These are phyloP conservation scores for Hemileia vastatrix DNA, from an alignment of 1,284 basidiomycete genomes.

Conservation along the genomic window DNA sequence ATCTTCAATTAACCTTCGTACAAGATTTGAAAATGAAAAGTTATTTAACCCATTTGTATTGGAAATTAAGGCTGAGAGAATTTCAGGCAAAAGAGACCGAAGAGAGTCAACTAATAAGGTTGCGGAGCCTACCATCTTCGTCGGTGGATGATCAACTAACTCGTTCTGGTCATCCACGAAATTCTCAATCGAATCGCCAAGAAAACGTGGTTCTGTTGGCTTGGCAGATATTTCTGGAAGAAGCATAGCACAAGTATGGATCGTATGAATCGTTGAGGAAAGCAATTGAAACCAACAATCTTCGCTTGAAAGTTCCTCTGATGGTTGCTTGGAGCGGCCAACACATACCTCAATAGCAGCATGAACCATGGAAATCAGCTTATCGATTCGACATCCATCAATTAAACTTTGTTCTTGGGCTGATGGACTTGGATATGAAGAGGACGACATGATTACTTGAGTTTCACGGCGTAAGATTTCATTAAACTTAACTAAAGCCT, in stretches of 20 bases:
- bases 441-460: background rate
- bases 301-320: conserved; percentile 53
- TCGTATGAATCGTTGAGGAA: conserved; percentile 65
- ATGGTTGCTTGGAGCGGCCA: conserved; percentile 16
- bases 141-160: background rate
- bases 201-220: background rate
- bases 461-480: conserved; percentile 53
- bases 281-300: conserved; percentile 85
- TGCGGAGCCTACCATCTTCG: conserved; percentile 25
- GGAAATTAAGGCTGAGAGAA: conserved; percentile 73
- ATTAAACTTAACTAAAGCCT: conserved; percentile 61
- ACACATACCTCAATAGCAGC: conserved; percentile 30
- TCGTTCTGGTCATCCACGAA: background rate
- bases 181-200: no score
- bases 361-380: conserved; percentile 30
- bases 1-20: conserved; percentile 71
- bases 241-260: conserved; percentile 56
- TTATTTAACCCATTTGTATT: conserved; percentile 62
- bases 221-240: background rate
- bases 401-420: conserved; percentile 39
- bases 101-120: conserved; percentile 51
- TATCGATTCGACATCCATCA: conserved; percentile 47
- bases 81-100: conserved; percentile 68
- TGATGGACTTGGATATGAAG: conserved; percentile 10
- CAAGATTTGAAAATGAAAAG: conserved; percentile 79